A percentile compares a stretch with the other conserved stretches of the same genome.
Evolutionary conservation across 257 asterid genomes (phyloP).

Genomic region (Solanum paucissectum): DNA sequence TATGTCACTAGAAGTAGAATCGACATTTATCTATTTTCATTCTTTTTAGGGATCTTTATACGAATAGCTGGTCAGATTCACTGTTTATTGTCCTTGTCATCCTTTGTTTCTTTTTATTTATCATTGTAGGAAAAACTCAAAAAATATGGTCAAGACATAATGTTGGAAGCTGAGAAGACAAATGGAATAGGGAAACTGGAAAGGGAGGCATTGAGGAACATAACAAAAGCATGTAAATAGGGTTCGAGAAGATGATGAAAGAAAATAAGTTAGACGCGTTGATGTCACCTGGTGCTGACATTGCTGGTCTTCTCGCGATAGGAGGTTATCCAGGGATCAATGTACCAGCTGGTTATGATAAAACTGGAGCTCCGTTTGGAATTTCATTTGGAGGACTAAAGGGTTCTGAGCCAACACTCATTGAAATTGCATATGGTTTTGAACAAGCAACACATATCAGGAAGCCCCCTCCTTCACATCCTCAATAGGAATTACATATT

Average conservation of each 20-base stretch:
- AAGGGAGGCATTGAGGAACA: slow-evolving; percentile 9
- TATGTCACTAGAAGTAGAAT: background rate
- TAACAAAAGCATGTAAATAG: slow-evolving; percentile 6
- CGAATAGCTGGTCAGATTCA: background rate
- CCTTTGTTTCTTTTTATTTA: background rate
- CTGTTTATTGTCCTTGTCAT: background rate
- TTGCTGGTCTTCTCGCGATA: slow-evolving; percentile 11
- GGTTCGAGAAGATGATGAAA: slow-evolving; percentile 26
- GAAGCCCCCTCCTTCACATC: slow-evolving; percentile 28
- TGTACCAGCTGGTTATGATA: slow-evolving; percentile 38
- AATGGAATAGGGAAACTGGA: slow-evolving; percentile 21
- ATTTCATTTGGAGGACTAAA: slow-evolving; percentile 41
- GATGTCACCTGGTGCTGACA: background rate
- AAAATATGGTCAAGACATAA: slow-evolving; percentile 18
- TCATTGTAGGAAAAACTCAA: slow-evolving; percentile 23
- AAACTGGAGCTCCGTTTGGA: slow-evolving; percentile 26
- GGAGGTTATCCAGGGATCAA: slow-evolving; percentile 39
- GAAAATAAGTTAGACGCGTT: slow-evolving; percentile 25
- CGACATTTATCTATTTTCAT: background rate
- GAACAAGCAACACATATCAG: slow-evolving; percentile 46
- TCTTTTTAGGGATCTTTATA: background rate
- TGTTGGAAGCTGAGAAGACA: slow-evolving; percentile 30
- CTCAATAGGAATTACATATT: background rate
- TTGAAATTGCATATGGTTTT: slow-evolving; percentile 46
- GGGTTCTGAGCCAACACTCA: slow-evolving; percentile 38